phyloP scores from a whole-genome alignment of 2,329 filamentous ascomycete species.

The Paraphoma chrysanthemicola region DNA sequence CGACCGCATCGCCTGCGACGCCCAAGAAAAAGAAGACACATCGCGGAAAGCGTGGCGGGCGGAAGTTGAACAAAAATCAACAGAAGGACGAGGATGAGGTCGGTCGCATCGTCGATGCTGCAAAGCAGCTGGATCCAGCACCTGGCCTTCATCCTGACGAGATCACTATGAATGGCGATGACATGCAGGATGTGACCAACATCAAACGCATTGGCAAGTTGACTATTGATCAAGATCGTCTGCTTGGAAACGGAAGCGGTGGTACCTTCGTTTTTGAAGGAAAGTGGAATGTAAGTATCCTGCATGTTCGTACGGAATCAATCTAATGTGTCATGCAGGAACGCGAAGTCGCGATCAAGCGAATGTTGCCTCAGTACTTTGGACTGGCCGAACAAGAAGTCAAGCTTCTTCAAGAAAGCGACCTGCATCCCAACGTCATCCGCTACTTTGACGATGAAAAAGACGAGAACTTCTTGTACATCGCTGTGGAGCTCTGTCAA shows the following conservation, averaged over 20 bases:
- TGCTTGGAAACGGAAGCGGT: slow-evolving; percentile 82
- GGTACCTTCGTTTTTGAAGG: slow-evolving; percentile 96
- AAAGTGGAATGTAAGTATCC: slow-evolving; percentile 73
- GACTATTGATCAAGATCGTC: slow-evolving; percentile 65
- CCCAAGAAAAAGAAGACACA: slow-evolving; percentile 59
- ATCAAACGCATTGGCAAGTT: slow-evolving; percentile 67
- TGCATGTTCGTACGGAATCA: background rate
- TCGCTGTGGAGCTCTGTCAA: slow-evolving; percentile 91
- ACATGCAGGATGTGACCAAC: slow-evolving; percentile 55
- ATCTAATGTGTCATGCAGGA: slow-evolving; percentile 54
- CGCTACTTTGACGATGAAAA: slow-evolving; percentile 94
- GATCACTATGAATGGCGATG: slow-evolving; percentile 50
- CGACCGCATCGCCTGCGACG: slow-evolving; percentile 27
- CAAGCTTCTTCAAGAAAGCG: slow-evolving; percentile 85
- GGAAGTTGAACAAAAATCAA: slow-evolving; percentile 53
- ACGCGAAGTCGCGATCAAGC: slow-evolving; percentile 91
- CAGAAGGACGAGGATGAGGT: slow-evolving; percentile 45
- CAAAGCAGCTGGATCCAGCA: slow-evolving; percentile 44
- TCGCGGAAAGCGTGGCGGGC: slow-evolving; percentile 56
- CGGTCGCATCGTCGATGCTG: slow-evolving; percentile 49
- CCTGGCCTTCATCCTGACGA: slow-evolving; percentile 49
- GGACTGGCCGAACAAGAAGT: slow-evolving; percentile 96
- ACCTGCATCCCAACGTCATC: slow-evolving; percentile 95
- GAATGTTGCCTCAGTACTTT: slow-evolving; percentile 95
- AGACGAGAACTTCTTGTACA: slow-evolving; percentile 90